A percentile compares a stretch with the other conserved stretches of the same genome.
Conservation (phyloP, 345 rosid genomes). For the Eucalyptus camaldulensis region DNA sequence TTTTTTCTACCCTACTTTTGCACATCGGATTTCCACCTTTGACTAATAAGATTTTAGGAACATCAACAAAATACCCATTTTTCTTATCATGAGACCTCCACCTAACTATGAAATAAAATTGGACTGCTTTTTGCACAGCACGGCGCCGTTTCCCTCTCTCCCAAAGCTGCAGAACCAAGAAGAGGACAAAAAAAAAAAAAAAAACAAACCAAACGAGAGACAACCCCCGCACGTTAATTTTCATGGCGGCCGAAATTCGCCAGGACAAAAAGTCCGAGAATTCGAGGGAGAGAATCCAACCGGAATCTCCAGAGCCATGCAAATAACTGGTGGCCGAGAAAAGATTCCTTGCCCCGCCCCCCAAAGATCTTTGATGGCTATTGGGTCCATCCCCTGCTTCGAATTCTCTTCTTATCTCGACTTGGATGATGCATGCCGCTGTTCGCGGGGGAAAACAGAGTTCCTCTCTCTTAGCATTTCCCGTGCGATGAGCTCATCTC, state of each 20-base stretch:
- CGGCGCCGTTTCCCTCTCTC: background rate
- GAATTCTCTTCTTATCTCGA: background rate
- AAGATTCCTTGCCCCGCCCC: conserved; percentile 4
- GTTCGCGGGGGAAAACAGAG: background rate
- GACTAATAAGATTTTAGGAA: background rate
- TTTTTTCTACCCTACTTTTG: background rate
- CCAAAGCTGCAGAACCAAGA: background rate
- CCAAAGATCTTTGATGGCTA: background rate
- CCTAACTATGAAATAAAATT: background rate
- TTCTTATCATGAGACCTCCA: background rate
- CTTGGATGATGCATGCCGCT: background rate
- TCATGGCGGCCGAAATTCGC: background rate
- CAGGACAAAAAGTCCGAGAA: background rate
- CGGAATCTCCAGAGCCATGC: conserved; percentile 28
- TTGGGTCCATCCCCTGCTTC: background rate
- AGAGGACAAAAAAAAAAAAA: background rate
- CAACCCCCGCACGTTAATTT: background rate
- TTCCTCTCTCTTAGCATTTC: background rate
- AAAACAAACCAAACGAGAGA: background rate
- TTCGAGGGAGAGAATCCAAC: background rate
- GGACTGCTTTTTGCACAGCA: background rate
- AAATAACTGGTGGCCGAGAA: conserved; percentile 41
- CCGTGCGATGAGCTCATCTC: background rate
- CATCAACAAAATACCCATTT: background rate
- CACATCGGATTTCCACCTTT: background rate